A percentile compares a stretch with the other conserved stretches of the same genome.
Evolutionary conservation across 768 basidiomycete species (phyloP).

Genomic region (Obba rivulosa): DNA sequence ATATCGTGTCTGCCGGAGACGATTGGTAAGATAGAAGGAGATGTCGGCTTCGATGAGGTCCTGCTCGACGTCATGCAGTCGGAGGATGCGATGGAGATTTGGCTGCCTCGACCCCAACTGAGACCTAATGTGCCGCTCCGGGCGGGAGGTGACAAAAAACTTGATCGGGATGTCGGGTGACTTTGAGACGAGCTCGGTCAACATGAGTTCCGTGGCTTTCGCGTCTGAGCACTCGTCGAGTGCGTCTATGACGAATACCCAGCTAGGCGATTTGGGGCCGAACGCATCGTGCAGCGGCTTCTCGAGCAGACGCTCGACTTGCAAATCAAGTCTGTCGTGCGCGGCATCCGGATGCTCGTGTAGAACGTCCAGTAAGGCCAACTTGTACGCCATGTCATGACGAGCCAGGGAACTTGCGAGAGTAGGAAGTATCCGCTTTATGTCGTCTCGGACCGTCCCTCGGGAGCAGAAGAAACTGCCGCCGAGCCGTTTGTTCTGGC

Average conservation of each 20-base stretch:
- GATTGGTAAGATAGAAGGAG: not conserved
- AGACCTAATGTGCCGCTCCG: not conserved
- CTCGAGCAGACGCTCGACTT: not conserved
- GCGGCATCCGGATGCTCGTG: conserved; percentile 6
- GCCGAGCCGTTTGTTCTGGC: conserved; percentile 20
- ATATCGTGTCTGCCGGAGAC: not conserved
- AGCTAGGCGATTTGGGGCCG: not conserved
- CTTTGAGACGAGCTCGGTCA: not conserved
- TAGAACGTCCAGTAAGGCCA: conserved; percentile 15
- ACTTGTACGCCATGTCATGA: conserved; percentile 15
- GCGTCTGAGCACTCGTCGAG: conserved; percentile 27
- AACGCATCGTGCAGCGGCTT: conserved; percentile 12
- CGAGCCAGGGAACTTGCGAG: conserved; percentile 13
- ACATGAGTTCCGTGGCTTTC: not conserved
- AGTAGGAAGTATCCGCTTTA: conserved; percentile 15
- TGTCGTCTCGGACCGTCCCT: conserved; percentile 2
- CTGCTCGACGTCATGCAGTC: not conserved
- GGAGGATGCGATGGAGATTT: not conserved
- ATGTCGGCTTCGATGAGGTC: not conserved
- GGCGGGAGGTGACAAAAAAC: not conserved
- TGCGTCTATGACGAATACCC: conserved; percentile 27
- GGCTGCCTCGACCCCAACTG: not conserved
- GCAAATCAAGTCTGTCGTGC: not conserved
- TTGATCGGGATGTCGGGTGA: not conserved
- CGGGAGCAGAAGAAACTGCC: conserved; percentile 29